A percentile compares a stretch with the other conserved stretches of the same genome.
phyloP scores from a whole-genome alignment of 805 yeast genomes.

The Wickerhamomyces kurtzmanii region DNA sequence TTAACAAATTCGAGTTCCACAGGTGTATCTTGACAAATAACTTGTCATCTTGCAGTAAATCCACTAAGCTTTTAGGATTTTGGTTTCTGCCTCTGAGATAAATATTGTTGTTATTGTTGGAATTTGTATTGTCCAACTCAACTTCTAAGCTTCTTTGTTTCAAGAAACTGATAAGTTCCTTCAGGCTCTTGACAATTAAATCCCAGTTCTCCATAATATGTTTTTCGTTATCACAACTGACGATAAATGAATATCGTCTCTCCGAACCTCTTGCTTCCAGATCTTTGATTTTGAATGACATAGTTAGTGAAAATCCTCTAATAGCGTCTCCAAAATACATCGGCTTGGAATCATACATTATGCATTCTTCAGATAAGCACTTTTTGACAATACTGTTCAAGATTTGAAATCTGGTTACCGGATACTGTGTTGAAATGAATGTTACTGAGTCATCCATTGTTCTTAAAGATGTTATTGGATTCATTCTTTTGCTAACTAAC shows the following conservation, averaged over 20 bases:
- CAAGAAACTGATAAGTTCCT: conserved; percentile 29
- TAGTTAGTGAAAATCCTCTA: conserved; percentile 49
- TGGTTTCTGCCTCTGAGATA: conserved; percentile 49
- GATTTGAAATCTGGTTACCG: conserved; percentile 41
- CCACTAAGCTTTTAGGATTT: conserved; percentile 44
- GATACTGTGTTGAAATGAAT: conserved; percentile 53
- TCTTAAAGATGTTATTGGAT: conserved; percentile 26
- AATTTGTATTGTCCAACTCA: conserved; percentile 15
- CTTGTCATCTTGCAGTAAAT: conserved; percentile 42
- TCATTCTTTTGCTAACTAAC: no score
- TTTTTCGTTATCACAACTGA: conserved; percentile 45
- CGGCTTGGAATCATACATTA: conserved; percentile 48
- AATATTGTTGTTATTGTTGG: conserved; percentile 32
- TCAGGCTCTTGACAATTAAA: conserved; percentile 29
- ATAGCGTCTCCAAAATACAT: conserved; percentile 53
- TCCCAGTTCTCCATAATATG: conserved; percentile 47
- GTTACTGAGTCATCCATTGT: conserved; percentile 13
- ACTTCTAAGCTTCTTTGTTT: conserved; percentile 18
- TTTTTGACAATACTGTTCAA: conserved; percentile 53
- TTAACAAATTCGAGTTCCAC: conserved; percentile 49
- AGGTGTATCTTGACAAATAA: conserved; percentile 50
- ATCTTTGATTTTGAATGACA: conserved; percentile 55
- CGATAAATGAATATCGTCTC: conserved; percentile 52
- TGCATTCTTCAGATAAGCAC: conserved; percentile 58
- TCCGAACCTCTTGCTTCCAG: conserved; percentile 66